Percentiles rank a stretch among this genome's conserved stretches.
Conservation (phyloP, 495 filamentous ascomycete species). For the Aspergillus cristatus region DNA sequence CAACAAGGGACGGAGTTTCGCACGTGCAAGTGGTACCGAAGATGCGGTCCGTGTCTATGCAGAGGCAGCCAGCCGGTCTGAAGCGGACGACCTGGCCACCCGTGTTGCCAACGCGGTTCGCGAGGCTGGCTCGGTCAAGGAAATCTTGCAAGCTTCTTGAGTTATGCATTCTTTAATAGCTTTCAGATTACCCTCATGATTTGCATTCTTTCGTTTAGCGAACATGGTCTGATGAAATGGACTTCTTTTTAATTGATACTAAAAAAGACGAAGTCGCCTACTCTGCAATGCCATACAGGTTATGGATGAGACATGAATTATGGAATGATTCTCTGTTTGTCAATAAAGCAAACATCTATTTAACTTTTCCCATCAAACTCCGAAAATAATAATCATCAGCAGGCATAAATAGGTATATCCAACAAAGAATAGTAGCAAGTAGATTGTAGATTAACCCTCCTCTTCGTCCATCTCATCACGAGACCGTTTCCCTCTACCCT, state of each 20-base stretch:
- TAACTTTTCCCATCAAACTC: no score
- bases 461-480: conserved; percentile 80
- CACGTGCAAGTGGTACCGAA: conserved; percentile 87
- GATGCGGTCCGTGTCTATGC: conserved; percentile 95
- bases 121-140: conserved; percentile 27
- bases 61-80: conserved; percentile 78
- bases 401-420: no score
- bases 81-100: conserved; percentile 78
- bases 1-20: conserved; percentile 83
- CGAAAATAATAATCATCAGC: no score
- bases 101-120: conserved; percentile 67
- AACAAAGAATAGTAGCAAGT: no score
- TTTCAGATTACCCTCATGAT: conserved; percentile 3
- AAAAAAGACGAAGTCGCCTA: no score
- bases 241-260: no score
- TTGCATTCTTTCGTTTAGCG: background rate
- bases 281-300: no score
- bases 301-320: no score
- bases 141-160: conserved; percentile 8
- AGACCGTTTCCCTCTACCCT: conserved; percentile 50
- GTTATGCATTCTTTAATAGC: background rate
- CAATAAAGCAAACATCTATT: no score
- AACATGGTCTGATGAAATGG: no score
- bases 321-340: no score
- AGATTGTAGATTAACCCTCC: conserved; percentile 34